Evolutionary conservation across 2,329 filamentous ascomycete genomes (phyloP).

Genomic region (Reticulascus tulasneorum): DNA sequence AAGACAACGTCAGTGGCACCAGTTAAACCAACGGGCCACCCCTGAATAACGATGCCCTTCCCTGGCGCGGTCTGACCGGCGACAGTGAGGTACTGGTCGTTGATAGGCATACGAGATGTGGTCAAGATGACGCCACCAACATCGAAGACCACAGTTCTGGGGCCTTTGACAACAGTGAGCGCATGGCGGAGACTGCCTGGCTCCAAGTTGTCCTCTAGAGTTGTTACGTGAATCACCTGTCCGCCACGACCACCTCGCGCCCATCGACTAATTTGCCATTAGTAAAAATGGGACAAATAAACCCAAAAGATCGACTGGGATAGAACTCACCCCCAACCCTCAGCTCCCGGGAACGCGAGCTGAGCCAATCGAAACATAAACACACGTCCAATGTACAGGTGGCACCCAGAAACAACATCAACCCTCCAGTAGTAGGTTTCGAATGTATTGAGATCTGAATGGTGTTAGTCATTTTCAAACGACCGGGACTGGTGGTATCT

Average conservation of each 20-base stretch:
- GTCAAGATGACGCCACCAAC: slow-evolving; percentile 45
- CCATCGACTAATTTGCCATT: slow-evolving; percentile 17
- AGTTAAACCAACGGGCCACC: slow-evolving; percentile 24
- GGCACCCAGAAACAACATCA: slow-evolving; percentile 18
- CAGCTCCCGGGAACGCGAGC: slow-evolving; percentile 33
- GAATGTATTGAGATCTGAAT: slow-evolving; percentile 15
- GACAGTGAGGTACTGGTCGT: slow-evolving; percentile 38
- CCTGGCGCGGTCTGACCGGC: slow-evolving; percentile 47
- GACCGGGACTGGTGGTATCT: too few species aligned
- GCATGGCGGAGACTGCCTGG: slow-evolving; percentile 30
- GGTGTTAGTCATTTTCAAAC: neutral
- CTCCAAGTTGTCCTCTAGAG: slow-evolving; percentile 25
- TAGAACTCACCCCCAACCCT: slow-evolving; percentile 27
- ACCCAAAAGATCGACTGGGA: neutral
- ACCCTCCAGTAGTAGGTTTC: slow-evolving; percentile 28
- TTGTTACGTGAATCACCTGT: slow-evolving; percentile 31
- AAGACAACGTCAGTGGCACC: slow-evolving; percentile 24
- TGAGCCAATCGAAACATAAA: slow-evolving; percentile 26
- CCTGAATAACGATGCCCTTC: slow-evolving; percentile 30
- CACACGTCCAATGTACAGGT: slow-evolving; percentile 19
- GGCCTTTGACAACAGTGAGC: slow-evolving; percentile 32
- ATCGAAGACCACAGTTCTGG: slow-evolving; percentile 43
- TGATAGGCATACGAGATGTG: slow-evolving; percentile 38
- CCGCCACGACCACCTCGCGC: slow-evolving; percentile 31
- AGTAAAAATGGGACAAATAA: neutral